phyloP scores from a whole-genome alignment of 345 rosid species.

The Excoecaria agallocha region DNA sequence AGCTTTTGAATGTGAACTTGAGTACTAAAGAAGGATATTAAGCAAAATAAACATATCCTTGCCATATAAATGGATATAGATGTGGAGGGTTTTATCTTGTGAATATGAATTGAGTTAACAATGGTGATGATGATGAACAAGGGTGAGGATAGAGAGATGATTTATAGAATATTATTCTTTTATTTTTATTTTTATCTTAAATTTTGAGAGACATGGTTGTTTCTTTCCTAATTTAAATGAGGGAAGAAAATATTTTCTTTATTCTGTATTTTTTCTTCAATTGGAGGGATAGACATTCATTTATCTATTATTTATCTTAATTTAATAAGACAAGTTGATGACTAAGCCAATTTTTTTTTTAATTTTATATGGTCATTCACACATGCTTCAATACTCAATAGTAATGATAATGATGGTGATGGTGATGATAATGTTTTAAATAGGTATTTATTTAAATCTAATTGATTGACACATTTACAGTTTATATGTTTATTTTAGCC shows the following conservation, averaged over 20 bases:
- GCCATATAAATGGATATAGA: too few species aligned
- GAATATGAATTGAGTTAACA: neutral
- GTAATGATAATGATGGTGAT: too few species aligned
- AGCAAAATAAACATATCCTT: neutral
- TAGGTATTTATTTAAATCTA: too few species aligned
- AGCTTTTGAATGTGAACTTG: constrained; percentile 53
- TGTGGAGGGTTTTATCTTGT: neutral
- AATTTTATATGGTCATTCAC: neutral
- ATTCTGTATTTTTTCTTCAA: constrained; percentile 1
- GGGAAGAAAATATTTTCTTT: too few species aligned
- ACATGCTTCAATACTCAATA: neutral
- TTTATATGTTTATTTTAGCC: too few species aligned
- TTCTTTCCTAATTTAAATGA: neutral
- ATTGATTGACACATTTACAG: too few species aligned
- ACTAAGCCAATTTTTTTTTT: neutral
- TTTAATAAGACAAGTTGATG: constrained; percentile 5
- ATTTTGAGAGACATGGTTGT: constrained; percentile 9
- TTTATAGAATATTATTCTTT: neutral
- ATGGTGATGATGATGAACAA: neutral
- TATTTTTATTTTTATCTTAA: neutral
- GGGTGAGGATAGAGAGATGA: neutral
- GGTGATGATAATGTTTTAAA: too few species aligned
- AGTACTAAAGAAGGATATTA: constrained; percentile 16
- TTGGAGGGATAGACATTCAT: constrained; percentile 8
- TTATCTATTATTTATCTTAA: constrained; percentile 4